A percentile compares a stretch with the other conserved stretches of the same genome.
Conservation (phyloP, 2,329 filamentous ascomycete species). For the Fusarium stilboides region DNA sequence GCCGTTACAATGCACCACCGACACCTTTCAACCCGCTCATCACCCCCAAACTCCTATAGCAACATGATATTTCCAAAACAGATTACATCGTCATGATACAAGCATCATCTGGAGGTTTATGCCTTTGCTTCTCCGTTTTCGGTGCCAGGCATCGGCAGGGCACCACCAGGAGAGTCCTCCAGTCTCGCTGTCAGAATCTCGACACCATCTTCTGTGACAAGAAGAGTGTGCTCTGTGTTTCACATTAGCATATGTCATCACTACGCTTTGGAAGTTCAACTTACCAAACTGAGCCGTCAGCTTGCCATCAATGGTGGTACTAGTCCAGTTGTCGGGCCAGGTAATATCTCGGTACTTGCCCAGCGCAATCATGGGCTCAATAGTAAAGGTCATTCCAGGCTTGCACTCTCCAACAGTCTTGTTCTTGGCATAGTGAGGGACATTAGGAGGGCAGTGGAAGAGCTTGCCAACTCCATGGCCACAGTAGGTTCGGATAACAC, state of each 20-base stretch:
- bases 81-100: constrained; percentile 10
- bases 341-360: constrained; percentile 94
- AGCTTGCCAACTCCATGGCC: constrained; percentile 95
- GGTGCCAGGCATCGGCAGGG: constrained; percentile 70
- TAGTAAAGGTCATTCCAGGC: constrained; percentile 98
- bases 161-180: constrained; percentile 81
- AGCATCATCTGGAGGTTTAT: constrained; percentile 17
- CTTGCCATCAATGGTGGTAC: constrained; percentile 90
- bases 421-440: constrained; percentile 98
- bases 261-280: constrained; percentile 49
- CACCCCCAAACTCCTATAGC: constrained; percentile 33
- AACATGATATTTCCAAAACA: constrained; percentile 24
- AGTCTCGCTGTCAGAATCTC: constrained; percentile 84
- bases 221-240: constrained; percentile 79
- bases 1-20: constrained; percentile 15
- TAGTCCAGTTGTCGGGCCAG: constrained; percentile 99
- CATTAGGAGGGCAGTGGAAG: constrained; percentile 94
- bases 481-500: constrained; percentile 95
- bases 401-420: constrained; percentile 96
- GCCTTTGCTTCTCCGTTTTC: constrained; percentile 35
- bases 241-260: constrained; percentile 40
- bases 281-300: constrained; percentile 92
- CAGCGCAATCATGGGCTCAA: constrained; percentile 97
- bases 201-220: constrained; percentile 86
- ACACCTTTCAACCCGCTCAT: constrained; percentile 19